Evolutionary conservation across 805 yeast genomes (phyloP).

Genomic region (Cyberlindnera meyerae): DNA sequence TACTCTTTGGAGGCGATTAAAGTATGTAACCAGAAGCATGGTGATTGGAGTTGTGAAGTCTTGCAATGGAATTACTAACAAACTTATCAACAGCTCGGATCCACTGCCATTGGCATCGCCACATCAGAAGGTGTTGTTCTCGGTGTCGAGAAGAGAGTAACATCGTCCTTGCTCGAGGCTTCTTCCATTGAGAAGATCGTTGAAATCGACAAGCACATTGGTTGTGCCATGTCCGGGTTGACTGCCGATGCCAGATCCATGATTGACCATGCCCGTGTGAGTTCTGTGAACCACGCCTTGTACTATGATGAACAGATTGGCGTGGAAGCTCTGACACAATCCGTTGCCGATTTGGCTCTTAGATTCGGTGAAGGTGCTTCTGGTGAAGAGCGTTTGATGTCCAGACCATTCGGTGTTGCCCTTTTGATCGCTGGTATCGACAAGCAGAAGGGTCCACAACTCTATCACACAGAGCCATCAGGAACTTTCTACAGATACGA

Average conservation of each 20-base stretch:
- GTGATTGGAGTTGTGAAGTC: too few relatives aligned
- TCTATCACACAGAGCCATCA: constrained; percentile 98
- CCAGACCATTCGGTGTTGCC: constrained; percentile 99
- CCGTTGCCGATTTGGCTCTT: constrained; percentile 94
- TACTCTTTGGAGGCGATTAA: constrained; percentile 97
- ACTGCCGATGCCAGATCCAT: constrained; percentile 98
- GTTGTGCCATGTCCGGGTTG: constrained; percentile 98
- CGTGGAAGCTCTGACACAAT: constrained; percentile 90
- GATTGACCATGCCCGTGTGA: constrained; percentile 97
- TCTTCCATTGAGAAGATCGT: constrained; percentile 94
- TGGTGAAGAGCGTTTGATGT: constrained; percentile 88
- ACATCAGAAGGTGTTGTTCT: constrained; percentile 94
- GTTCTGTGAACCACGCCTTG: constrained; percentile 79
- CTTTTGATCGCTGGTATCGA: constrained; percentile 92
- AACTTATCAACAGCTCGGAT: constrained; percentile 73
- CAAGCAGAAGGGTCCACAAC: constrained; percentile 89
- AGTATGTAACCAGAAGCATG: too few relatives aligned
- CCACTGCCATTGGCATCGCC: constrained; percentile 95
- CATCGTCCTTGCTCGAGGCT: constrained; percentile 85
- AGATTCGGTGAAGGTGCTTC: constrained; percentile 97
- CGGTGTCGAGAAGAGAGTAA: constrained; percentile 96
- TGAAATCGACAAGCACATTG: constrained; percentile 89
- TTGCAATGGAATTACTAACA: too few relatives aligned
- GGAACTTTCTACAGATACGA: constrained; percentile 97
- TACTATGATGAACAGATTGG: constrained; percentile 90